Evolutionary conservation across 305 asterid genomes (phyloP).

Genomic region (Coffea humblotiana): DNA sequence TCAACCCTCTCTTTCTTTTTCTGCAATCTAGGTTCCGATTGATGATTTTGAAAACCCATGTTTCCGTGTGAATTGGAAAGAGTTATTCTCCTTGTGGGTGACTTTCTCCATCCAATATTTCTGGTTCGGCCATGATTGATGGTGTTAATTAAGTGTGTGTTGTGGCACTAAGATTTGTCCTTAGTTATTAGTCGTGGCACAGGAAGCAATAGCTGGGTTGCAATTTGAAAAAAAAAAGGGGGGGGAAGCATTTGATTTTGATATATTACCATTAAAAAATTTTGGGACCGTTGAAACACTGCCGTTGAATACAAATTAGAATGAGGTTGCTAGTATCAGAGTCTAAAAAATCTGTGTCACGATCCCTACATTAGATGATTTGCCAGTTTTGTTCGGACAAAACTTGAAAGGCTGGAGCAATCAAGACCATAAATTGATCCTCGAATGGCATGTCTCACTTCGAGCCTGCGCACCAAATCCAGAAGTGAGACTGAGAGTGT

Average conservation of each 20-base stretch:
- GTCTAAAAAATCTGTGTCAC: not conserved
- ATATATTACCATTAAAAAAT: no score
- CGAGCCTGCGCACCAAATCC: not conserved
- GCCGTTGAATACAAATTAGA: not conserved
- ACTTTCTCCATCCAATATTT: not conserved
- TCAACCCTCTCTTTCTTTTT: not conserved
- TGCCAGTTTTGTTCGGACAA: not conserved
- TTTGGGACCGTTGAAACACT: not conserved
- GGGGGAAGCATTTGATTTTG: conserved; percentile 1
- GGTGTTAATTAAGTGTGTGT: not conserved
- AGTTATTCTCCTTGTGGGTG: not conserved
- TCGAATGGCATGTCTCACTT: not conserved
- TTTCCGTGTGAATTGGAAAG: not conserved
- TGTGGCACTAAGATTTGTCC: not conserved
- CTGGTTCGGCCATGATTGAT: conserved; percentile 10
- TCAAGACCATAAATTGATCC: not conserved
- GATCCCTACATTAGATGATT: not conserved
- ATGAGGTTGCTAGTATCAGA: not conserved
- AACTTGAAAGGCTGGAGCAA: not conserved
- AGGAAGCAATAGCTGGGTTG: not conserved
- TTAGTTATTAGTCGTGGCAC: not conserved
- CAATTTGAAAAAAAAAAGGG: not conserved
- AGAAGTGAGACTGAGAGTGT: not conserved
- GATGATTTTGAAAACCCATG: not conserved
- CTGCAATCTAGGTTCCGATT: not conserved